A percentile compares a stretch with the other conserved stretches of the same genome.
Evolutionary conservation across 2,329 filamentous ascomycete species (phyloP).

Genomic region (Hypoxylon sp.): DNA sequence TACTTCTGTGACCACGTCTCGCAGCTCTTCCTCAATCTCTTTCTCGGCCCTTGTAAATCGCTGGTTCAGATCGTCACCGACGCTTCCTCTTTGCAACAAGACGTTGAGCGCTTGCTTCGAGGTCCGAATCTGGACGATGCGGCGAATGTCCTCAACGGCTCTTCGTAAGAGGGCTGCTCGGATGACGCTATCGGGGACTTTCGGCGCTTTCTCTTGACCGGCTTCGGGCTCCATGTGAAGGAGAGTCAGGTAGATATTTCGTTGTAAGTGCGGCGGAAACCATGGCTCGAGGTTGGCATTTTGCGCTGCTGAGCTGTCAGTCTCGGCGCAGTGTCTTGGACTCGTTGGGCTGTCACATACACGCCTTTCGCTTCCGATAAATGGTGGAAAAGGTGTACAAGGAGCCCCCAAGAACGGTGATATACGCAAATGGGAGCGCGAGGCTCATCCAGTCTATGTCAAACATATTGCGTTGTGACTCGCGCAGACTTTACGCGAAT

Average conservation of each 20-base stretch:
- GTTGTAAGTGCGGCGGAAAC: conserved; percentile 91
- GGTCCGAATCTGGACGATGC: conserved; percentile 88
- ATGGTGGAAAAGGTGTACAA: conserved; percentile 92
- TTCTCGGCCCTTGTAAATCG: conserved; percentile 92
- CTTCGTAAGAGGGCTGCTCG: conserved; percentile 89
- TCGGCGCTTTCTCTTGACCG: conserved; percentile 73
- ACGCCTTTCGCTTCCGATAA: conserved; percentile 91
- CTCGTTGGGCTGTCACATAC: conserved; percentile 61
- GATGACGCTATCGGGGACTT: conserved; percentile 84
- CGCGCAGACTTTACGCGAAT: conserved; percentile 1
- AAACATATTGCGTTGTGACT: conserved; percentile 58
- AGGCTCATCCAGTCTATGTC: conserved; percentile 85
- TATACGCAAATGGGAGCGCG: conserved; percentile 87
- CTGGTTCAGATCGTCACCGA: conserved; percentile 96
- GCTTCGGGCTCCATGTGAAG: conserved; percentile 79
- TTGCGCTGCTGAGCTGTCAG: conserved; percentile 66
- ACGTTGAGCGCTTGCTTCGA: conserved; percentile 89
- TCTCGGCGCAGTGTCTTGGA: conserved; percentile 12
- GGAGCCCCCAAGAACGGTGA: conserved; percentile 86
- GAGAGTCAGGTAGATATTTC: conserved; percentile 94
- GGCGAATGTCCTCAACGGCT: conserved; percentile 91
- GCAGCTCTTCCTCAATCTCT: conserved; percentile 95
- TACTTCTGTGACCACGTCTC: conserved; percentile 94
- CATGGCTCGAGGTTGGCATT: conserved; percentile 90
- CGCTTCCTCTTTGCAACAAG: conserved; percentile 88